phyloP scores from a whole-genome alignment of 345 rosid genomes.

The Barbarea vulgaris region DNA sequence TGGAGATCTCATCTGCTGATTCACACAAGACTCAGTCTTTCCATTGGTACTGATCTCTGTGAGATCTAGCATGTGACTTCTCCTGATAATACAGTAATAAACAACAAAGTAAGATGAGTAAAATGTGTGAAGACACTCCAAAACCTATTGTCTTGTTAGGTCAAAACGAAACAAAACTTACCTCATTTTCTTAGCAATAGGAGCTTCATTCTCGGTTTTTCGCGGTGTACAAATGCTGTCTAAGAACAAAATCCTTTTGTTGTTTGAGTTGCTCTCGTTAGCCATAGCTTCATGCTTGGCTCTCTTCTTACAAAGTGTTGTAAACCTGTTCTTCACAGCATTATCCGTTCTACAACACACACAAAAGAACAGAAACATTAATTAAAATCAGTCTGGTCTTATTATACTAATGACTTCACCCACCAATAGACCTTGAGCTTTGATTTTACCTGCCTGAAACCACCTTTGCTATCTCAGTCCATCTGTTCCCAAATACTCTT shows the following conservation, averaged over 20 bases:
- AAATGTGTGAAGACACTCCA: not conserved
- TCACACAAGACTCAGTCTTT: conserved; percentile 17
- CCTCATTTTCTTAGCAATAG: conserved; percentile 61
- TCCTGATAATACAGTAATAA: conserved; percentile 53
- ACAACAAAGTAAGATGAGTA: conserved; percentile 5
- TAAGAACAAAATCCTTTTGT: conserved; percentile 59
- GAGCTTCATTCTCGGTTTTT: conserved; percentile 39
- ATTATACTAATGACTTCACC: conserved; percentile 1
- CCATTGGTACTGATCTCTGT: conserved; percentile 45
- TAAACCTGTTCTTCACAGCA: conserved; percentile 96
- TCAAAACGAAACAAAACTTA: conserved; percentile 4
- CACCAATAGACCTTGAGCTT: not conserved
- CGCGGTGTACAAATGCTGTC: conserved; percentile 41
- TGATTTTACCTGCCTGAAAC: conserved; percentile 96
- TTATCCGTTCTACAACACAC: conserved; percentile 85
- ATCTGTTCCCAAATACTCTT: conserved; percentile 86
- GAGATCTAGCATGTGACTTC: conserved; percentile 59
- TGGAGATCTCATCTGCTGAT: conserved; percentile 63
- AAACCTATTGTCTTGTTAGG: not conserved
- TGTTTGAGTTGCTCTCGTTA: conserved; percentile 64
- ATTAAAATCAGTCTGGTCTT: not conserved
- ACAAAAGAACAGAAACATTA: conserved; percentile 3
- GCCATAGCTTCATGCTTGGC: conserved; percentile 84
- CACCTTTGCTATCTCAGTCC: conserved; percentile 99
- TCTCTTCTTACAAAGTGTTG: conserved; percentile 95